Percentiles rank a stretch among this genome's conserved stretches.
Conservation (phyloP, 2,329 filamentous ascomycete species). For the Amesomyces nigricolor region DNA sequence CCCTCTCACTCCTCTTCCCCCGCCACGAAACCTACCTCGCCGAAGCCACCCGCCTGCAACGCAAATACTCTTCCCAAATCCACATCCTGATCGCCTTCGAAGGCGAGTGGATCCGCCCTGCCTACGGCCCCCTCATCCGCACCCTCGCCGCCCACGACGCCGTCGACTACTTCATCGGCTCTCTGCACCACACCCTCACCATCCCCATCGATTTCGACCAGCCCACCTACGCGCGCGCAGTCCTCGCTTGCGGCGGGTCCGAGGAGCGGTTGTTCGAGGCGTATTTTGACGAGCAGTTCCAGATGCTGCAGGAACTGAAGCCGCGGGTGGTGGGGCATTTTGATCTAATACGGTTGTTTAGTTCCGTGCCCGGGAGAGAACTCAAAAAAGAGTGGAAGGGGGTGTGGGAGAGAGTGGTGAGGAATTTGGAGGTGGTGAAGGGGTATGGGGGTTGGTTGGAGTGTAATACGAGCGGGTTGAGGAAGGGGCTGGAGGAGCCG, state of each 20-base stretch:
- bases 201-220: constrained; percentile 85
- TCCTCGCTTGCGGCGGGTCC: constrained; percentile 34
- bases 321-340: constrained; percentile 89
- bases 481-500: constrained; percentile 86
- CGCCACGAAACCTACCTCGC: constrained; percentile 66
- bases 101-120: constrained; percentile 78
- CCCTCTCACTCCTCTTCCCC: constrained; percentile 44
- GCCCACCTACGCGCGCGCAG: constrained; percentile 57
- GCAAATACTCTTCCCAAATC: constrained; percentile 64
- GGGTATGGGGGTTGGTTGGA: constrained; percentile 79
- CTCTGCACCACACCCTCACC: constrained; percentile 81
- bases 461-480: constrained; percentile 78
- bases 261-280: constrained; percentile 72
- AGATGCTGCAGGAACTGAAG: constrained; percentile 67
- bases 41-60: constrained; percentile 69
- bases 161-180: constrained; percentile 90
- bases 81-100: constrained; percentile 86
- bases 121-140: constrained; percentile 51
- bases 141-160: constrained; percentile 52
- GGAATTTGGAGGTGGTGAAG: constrained; percentile 68
- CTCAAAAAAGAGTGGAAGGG: constrained; percentile 22
- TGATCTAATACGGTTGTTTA: constrained; percentile 80
- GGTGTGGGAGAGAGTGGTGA: constrained; percentile 68
- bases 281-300: constrained; percentile 83
- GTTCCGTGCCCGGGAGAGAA: constrained; percentile 28